Conservation (phyloP, 1,284 basidiomycete genomes). For the Malassezia equina region DNA sequence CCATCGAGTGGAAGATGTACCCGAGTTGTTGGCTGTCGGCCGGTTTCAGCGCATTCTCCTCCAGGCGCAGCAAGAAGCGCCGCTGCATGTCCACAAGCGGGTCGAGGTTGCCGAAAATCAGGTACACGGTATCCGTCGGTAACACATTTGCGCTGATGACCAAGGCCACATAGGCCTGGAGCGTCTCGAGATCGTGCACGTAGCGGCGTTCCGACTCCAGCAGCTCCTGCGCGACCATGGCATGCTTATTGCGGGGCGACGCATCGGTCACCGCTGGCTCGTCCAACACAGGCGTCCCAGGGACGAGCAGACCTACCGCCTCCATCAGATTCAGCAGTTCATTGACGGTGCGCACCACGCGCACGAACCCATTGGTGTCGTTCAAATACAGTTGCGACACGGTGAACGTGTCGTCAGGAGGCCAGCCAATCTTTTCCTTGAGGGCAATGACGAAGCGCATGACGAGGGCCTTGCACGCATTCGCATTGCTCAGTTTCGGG, state of each 20-base stretch:
- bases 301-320: conserved; percentile 57
- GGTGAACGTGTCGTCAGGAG: conserved; percentile 52
- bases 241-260: conserved; percentile 55
- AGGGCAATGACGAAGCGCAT: conserved; percentile 54
- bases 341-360: conserved; percentile 86
- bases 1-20: conserved; percentile 59
- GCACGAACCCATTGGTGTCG: conserved; percentile 82
- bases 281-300: neutral
- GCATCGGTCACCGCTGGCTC: conserved; percentile 48
- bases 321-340: conserved; percentile 74
- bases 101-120: conserved; percentile 89
- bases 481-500: conserved; percentile 57
- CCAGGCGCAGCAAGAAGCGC: conserved; percentile 81
- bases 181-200: conserved; percentile 90
- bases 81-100: conserved; percentile 93
- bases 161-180: conserved; percentile 53
- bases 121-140: conserved; percentile 85
- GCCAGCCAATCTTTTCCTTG: conserved; percentile 52
- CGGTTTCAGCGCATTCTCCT: conserved; percentile 53
- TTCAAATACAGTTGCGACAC: conserved; percentile 70
- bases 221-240: conserved; percentile 72
- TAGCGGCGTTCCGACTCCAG: conserved; percentile 93
- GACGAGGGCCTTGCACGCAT: conserved; percentile 59
- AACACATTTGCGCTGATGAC: conserved; percentile 72
- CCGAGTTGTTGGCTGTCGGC: conserved; percentile 57